Evolutionary conservation across 306 rosid genomes (phyloP), one percentile per base, ranked within the genome.

Genomic region (Lathyrus aphaca): DNA sequence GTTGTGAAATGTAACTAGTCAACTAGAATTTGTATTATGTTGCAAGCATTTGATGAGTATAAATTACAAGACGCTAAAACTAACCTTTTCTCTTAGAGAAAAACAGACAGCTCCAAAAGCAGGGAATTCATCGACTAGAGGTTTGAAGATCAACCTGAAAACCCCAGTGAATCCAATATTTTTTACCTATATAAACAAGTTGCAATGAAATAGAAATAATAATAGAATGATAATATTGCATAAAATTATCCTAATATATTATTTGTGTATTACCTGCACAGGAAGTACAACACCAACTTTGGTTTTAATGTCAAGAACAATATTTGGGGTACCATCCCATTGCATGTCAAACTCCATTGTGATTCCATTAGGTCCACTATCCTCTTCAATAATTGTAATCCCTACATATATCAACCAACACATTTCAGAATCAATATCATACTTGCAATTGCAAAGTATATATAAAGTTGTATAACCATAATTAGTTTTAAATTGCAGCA

Each of bases 141-240:
- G 98, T 72, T 89, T 90, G 87, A 94, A 91, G 69, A 94, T 90
- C 86, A 94, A 83, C 93, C 96, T 90, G 92, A 90, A 94, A 84
- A 90, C 96, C 82, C 98, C 98, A 78, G 98, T 90, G 95, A 94
- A 88, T 88, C 92, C 95, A 87, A 94, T 82, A 82, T 90, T 72
- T 90, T 94, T 94, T 78, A 94, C 98, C 98, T 94, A 80, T 59
- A 84, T 39, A 77, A 81, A 80, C 82, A 87, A 76, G 70, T 75
- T 35, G 68, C 65, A 72, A 77, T 74, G 74, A 61, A 69, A 77
- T 77, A 78, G 59, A 74, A 62, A 67, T 66, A 72, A 67, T 66
- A 72, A 55, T 40, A 73, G 45, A 78, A 72, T 48, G 30, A 70
- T 73, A 53, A 25, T 39, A 40, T 39, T 30, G 16, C 44, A 8